phyloP scores from a whole-genome alignment of 129 eudicot species.

The Centrapalus pauciflorus region DNA sequence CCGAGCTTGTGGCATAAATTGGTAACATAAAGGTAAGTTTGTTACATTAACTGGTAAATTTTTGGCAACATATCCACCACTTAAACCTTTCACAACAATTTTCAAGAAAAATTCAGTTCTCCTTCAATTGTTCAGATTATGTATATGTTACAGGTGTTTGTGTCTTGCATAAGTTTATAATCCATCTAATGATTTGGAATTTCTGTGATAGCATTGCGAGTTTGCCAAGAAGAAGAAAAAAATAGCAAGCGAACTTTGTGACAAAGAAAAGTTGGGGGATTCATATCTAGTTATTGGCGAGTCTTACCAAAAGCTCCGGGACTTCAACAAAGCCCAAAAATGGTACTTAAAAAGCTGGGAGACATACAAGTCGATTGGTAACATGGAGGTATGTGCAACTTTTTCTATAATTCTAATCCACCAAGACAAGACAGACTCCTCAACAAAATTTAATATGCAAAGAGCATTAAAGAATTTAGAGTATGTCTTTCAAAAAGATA shows the following conservation, averaged over 20 bases:
- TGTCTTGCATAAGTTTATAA: too few relatives aligned
- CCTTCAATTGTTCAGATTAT: background rate
- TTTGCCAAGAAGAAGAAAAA: slow-evolving; percentile 80
- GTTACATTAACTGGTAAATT: too few relatives aligned
- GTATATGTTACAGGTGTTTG: background rate
- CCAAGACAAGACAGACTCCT: background rate
- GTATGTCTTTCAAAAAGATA: too few relatives aligned
- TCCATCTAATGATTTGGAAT: background rate
- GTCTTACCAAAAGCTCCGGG: slow-evolving; percentile 79
- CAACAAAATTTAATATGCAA: background rate
- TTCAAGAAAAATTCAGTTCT: background rate
- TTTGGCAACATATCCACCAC: background rate
- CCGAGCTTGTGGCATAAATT: too few relatives aligned
- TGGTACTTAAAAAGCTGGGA: slow-evolving; percentile 87
- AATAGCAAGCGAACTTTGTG: slow-evolving; percentile 73
- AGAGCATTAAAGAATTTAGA: background rate
- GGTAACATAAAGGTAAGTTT: too few relatives aligned
- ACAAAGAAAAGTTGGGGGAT: slow-evolving; percentile 85
- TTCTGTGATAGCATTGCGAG: slow-evolving; percentile 46
- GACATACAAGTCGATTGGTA: slow-evolving; percentile 59
- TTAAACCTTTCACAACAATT: background rate
- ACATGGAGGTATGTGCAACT: slow-evolving; percentile 65
- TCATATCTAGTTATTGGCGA: slow-evolving; percentile 76
- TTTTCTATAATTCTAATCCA: background rate
- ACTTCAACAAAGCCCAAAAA: slow-evolving; percentile 66